These are phyloP conservation scores for Coemansia sp. DNA, from an alignment of 192 early-diverging fungal species.

Conservation along the genomic window DNA sequence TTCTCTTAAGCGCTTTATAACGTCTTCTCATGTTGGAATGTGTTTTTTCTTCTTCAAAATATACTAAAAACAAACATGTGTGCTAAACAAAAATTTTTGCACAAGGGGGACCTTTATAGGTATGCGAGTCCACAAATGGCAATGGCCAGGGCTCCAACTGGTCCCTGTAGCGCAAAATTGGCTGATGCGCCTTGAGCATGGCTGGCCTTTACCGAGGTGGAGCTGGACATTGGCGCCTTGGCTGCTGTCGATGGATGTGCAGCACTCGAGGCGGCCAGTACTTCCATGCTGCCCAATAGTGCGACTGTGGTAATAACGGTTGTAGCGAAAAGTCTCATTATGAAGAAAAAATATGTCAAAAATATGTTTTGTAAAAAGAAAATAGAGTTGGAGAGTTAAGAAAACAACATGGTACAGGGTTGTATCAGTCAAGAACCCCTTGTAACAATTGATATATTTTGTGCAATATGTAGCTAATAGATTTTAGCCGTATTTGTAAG, in stretches of 20 bases:
- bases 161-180: conserved; percentile 27
- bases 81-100: not conserved
- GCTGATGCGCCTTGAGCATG: conserved; percentile 18
- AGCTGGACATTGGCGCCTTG: conserved; percentile 16
- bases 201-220: conserved; percentile 26
- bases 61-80: not conserved
- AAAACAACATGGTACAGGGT: not conserved
- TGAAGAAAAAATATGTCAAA: no score
- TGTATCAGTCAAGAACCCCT: not conserved
- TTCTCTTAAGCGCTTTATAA: not conserved
- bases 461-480: conserved; percentile 2
- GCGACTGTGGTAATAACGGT: not conserved
- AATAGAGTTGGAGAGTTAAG: not conserved
- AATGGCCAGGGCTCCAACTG: conserved; percentile 44
- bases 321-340: not conserved
- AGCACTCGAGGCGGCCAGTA: conserved; percentile 6
- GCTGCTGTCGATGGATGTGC: not conserved
- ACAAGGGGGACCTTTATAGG: conserved; percentile 13
- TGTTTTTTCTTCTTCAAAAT: not conserved
- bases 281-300: not conserved
- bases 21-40: not conserved
- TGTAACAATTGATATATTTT: conserved; percentile 5
- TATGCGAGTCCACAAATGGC: conserved; percentile 44
- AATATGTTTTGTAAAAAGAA: not conserved
- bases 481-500: not conserved